Conservation (phyloP, 2,329 filamentous ascomycete species). For the Pseudogymnoascus sp. region DNA sequence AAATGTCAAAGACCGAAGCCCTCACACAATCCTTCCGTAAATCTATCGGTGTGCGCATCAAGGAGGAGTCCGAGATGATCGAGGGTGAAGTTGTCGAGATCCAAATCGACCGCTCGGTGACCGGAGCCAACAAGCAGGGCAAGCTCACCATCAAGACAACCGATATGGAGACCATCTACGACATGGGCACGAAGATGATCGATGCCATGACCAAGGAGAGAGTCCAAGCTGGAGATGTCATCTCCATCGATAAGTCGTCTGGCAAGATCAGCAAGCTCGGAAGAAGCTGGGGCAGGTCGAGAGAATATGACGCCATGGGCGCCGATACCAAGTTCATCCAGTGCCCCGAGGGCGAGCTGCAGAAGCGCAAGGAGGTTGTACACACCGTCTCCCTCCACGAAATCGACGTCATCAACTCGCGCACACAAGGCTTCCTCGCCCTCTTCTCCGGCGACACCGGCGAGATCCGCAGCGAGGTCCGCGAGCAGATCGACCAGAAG, state of each 20-base stretch:
- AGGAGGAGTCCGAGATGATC: conserved; percentile 98
- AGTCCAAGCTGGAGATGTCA: conserved; percentile 96
- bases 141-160: conserved; percentile 99
- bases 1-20: conserved; percentile 99
- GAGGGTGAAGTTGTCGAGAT: conserved; percentile 99
- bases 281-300: conserved; percentile 84
- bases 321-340: conserved; percentile 97
- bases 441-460: conserved; percentile 97
- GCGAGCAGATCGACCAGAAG: conserved; percentile 98
- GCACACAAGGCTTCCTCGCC: conserved; percentile 95
- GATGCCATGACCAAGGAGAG: conserved; percentile 99
- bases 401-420: conserved; percentile 98
- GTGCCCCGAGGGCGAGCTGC: conserved; percentile 93
- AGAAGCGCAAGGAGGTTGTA: conserved; percentile 93
- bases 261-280: conserved; percentile 97
- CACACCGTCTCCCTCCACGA: conserved; percentile 96
- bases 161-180: conserved; percentile 99
- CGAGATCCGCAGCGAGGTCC: conserved; percentile 93
- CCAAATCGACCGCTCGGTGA: conserved; percentile 94
- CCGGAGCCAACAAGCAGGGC: conserved; percentile 93
- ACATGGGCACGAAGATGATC: conserved; percentile 99
- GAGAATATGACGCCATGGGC: conserved; percentile 99
- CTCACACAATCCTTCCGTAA: conserved; percentile 98
- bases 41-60: conserved; percentile 95
- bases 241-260: conserved; percentile 96